These are phyloP conservation scores for Syncephalastrum racemosum DNA, from an alignment of 371 early-diverging fungal species.

Conservation along the genomic window DNA sequence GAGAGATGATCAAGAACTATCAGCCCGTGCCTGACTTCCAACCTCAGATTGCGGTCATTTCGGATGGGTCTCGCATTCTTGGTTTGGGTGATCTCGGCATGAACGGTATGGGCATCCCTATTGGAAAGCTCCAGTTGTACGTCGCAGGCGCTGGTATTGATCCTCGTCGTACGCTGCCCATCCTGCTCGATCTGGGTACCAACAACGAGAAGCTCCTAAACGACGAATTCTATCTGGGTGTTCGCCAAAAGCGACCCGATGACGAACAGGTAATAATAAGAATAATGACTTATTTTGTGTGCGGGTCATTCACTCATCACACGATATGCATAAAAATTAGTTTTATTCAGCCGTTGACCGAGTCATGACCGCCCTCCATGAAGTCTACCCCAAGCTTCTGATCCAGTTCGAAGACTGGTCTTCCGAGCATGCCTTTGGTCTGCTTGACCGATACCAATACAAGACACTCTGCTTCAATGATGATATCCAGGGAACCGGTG, in stretches of 20 bases:
- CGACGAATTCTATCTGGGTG: conserved; percentile 86
- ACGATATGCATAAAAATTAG: conserved; percentile 16
- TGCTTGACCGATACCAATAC: conserved; percentile 69
- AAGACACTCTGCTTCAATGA: conserved; percentile 77
- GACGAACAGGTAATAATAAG: conserved; percentile 43
- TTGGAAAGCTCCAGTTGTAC: conserved; percentile 91
- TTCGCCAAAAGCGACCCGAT: conserved; percentile 48
- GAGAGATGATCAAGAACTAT: conserved; percentile 71
- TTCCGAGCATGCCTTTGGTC: conserved; percentile 81
- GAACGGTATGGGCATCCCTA: conserved; percentile 91
- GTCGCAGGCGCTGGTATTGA: conserved; percentile 91
- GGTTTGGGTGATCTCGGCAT: conserved; percentile 91
- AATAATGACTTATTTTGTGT: neutral
- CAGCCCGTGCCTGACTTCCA: conserved; percentile 34
- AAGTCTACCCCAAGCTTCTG: conserved; percentile 72
- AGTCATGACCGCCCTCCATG: conserved; percentile 68
- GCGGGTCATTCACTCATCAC: neutral
- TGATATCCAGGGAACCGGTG: conserved; percentile 78
- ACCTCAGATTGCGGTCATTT: conserved; percentile 87
- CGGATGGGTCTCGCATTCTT: conserved; percentile 92
- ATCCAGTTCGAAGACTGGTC: conserved; percentile 96
- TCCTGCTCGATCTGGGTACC: conserved; percentile 87
- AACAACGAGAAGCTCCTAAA: conserved; percentile 74
- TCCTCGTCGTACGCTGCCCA: conserved; percentile 82
- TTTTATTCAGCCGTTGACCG: conserved; percentile 81